Evolutionary conservation across 2,329 filamentous ascomycete genomes (phyloP), one percentile per base, ranked within the genome.

Genomic region (Phialemonium atrogriseum): DNA sequence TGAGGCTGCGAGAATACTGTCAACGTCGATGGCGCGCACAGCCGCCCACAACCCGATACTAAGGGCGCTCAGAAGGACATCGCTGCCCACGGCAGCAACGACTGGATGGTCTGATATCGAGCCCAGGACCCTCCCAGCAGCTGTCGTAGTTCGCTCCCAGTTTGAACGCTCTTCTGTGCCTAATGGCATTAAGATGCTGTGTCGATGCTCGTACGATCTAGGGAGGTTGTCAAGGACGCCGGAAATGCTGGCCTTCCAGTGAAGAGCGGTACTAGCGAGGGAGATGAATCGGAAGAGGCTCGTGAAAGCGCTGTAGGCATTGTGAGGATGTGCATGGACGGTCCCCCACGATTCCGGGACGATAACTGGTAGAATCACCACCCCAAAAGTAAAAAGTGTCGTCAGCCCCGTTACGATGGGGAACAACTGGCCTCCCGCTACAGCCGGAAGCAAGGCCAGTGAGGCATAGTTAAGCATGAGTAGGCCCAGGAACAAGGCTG

Each of bases 31-130:
- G 14, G 65, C 62, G 19, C 71, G 59, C 2, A 68, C 59, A 24
- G 70, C 70, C n/a, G 68, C 64, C 73, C 74, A 79, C 2, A 68
- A 35, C 2, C 71, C 64, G n/a, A 77, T 49, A 34, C 64, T 69
- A 10, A 72, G 36, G 2, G 60, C 58, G 14, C 66, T 72, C 21
- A 77, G 56, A 10, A 80, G 47, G 2, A 75, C 73, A 49, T 81
- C 77, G 51, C 66, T 68, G 5, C 67, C 70, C 1, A 69, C 68
- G 12, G 64, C 67, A 13, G 66, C 66, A 18, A 80, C 66, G 14
- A 66, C 68, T 1, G 75, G 74, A 45, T 80, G 72, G 32, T 70
- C 69, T 36, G 59, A 60, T 30, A 72, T 59, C 2, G 68, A 64
- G 24, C 60, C 65, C 16, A 69, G 56, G 10, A 71, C 51, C 46